A percentile compares a stretch with the other conserved stretches of the same genome.
phyloP scores from a whole-genome alignment of 2,329 filamentous ascomycete genomes.

The Sporothrix humicola region DNA sequence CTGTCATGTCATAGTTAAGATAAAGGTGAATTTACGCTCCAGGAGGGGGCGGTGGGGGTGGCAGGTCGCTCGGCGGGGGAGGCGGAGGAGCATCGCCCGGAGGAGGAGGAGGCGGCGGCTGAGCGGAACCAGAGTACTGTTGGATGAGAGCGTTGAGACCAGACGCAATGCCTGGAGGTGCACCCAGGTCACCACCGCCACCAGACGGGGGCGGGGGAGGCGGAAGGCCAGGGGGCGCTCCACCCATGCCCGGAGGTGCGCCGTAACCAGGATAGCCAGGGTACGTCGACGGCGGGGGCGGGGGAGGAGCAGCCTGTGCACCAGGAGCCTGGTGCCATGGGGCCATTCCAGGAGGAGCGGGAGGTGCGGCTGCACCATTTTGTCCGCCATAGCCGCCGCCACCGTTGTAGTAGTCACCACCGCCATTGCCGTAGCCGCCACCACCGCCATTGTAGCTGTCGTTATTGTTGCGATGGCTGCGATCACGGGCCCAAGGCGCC shows the following conservation, averaged over 20 bases:
- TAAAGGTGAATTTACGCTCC: constrained; percentile 27
- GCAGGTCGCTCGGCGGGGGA: constrained; percentile 47
- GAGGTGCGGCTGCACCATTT: constrained; percentile 38
- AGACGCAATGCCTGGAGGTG: constrained; percentile 58
- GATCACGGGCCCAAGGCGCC: constrained; percentile 68
- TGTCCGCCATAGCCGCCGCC: constrained; percentile 38
- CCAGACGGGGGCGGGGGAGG: constrained; percentile 34
- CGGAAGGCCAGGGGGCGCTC: constrained; percentile 36
- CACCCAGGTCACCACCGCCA: constrained; percentile 40
- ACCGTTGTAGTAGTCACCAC: constrained; percentile 25
- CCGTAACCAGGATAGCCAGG: constrained; percentile 50
- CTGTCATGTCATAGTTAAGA: neutral
- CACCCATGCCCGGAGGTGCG: constrained; percentile 57
- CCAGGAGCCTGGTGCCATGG: constrained; percentile 50
- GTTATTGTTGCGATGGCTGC: constrained; percentile 55
- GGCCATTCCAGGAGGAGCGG: constrained; percentile 64
- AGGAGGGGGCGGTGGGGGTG: constrained; percentile 45
- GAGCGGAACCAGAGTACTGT: constrained; percentile 54
- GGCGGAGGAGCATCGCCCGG: constrained; percentile 45
- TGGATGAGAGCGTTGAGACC: constrained; percentile 70
- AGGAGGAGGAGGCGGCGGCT: constrained; percentile 37
- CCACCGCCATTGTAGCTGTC: constrained; percentile 47
- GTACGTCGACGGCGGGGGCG: constrained; percentile 40
- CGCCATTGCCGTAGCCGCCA: constrained; percentile 47
- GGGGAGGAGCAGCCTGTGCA: constrained; percentile 49